Conservation (phyloP, 2,329 filamentous ascomycete genomes). For the Xylariaceae sp. region DNA sequence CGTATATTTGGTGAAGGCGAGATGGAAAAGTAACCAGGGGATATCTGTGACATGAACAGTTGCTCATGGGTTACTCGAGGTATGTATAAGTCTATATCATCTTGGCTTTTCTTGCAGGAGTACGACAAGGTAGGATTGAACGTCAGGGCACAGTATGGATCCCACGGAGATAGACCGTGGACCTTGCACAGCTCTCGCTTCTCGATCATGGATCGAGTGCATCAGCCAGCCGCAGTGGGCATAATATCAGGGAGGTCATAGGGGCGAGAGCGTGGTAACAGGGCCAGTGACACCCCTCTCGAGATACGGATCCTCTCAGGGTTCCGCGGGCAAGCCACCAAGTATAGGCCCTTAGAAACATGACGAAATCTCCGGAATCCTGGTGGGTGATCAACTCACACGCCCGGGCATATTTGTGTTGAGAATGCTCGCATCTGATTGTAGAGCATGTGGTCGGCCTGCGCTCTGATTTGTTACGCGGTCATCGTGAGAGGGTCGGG, state of each 20-base stretch:
- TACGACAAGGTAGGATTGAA: constrained; percentile 11
- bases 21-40: no score
- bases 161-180: constrained; percentile 17
- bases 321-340: constrained; percentile 8
- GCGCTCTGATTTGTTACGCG: constrained; percentile 11
- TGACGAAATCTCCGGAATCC: constrained; percentile 24
- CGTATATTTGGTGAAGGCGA: no score
- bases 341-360: constrained; percentile 14
- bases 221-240: constrained; percentile 9
- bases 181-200: constrained; percentile 12
- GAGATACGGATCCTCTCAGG: neutral
- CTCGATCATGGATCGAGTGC: constrained; percentile 16
- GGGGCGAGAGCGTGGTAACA: constrained; percentile 8
- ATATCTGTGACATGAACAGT: no score
- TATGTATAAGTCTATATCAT: constrained; percentile 10
- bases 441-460: constrained; percentile 14
- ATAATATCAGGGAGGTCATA: neutral
- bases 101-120: constrained; percentile 5
- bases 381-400: constrained; percentile 22
- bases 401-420: constrained; percentile 17
- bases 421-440: constrained; percentile 6
- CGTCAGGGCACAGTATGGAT: constrained; percentile 12
- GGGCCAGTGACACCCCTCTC: neutral
- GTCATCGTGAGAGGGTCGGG: constrained; percentile 12
- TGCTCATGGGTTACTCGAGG: constrained; percentile 2